A percentile compares a stretch with the other conserved stretches of the same genome.
Evolutionary conservation across 2,329 filamentous ascomycete genomes (phyloP).

Genomic region (Fusarium cyanostomum): DNA sequence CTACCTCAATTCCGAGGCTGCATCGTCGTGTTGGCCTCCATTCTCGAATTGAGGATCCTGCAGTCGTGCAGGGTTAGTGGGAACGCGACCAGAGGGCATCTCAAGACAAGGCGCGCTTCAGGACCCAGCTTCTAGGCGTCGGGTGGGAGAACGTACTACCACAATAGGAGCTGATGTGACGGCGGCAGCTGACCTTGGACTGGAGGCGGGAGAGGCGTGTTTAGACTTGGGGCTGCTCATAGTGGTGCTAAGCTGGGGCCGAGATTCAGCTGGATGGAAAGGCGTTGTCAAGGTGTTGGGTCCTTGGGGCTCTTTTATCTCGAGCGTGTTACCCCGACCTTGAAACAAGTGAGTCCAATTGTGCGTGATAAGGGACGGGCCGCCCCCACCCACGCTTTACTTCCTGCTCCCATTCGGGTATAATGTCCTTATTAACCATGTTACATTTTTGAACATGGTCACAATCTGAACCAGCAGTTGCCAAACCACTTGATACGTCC

Average conservation of each 20-base stretch:
- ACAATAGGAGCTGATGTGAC: constrained; percentile 20
- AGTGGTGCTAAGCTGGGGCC: neutral
- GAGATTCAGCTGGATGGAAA: neutral
- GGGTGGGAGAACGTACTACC: constrained; percentile 6
- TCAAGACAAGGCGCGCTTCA: too few relatives aligned
- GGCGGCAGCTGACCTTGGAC: constrained; percentile 1
- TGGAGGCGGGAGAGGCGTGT: constrained; percentile 6
- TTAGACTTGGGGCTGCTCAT: constrained; percentile 19
- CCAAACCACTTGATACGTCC: too few relatives aligned
- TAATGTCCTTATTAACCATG: too few relatives aligned
- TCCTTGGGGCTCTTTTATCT: too few relatives aligned
- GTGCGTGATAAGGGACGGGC: too few relatives aligned
- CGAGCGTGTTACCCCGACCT: too few relatives aligned
- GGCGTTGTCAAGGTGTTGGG: neutral
- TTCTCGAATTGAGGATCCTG: constrained; percentile 28
- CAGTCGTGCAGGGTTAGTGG: constrained; percentile 4
- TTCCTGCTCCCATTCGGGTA: too few relatives aligned
- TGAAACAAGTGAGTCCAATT: too few relatives aligned
- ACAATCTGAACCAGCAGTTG: too few relatives aligned
- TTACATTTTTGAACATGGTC: too few relatives aligned
- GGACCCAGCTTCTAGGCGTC: too few relatives aligned
- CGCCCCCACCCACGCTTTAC: too few relatives aligned
- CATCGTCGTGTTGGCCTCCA: constrained; percentile 13
- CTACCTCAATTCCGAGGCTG: constrained; percentile 19
- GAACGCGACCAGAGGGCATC: neutral